phyloP scores from a whole-genome alignment of 2,329 filamentous ascomycete species.

The Cercospora citrullina region DNA sequence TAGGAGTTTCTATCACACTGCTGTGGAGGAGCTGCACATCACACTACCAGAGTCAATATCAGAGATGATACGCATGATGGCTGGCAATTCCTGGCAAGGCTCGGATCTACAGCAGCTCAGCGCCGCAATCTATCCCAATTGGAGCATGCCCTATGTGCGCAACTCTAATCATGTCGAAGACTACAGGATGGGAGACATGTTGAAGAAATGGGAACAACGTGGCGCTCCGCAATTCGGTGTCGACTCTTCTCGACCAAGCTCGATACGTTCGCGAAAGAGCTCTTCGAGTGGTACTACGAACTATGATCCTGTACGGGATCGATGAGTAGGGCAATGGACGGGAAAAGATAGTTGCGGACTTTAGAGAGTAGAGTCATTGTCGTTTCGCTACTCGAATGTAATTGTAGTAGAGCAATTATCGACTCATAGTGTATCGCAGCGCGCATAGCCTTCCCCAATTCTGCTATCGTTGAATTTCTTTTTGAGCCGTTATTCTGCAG shows the following conservation, averaged over 20 bases:
- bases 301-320: conserved; percentile 12
- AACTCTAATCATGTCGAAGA: conserved; percentile 4
- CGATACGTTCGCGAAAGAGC: neutral
- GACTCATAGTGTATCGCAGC: too few species aligned
- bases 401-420: neutral
- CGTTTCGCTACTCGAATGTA: neutral
- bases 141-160: conserved; percentile 10
- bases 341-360: neutral
- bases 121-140: conserved; percentile 7
- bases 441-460: too few species aligned
- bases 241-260: neutral
- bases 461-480: too few species aligned
- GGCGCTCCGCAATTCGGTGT: neutral
- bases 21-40: conserved; percentile 4
- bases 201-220: conserved; percentile 7
- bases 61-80: conserved; percentile 8
- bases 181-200: conserved; percentile 7
- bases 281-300: neutral
- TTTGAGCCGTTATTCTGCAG: neutral
- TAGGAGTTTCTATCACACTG: conserved; percentile 4
- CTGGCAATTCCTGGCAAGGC: conserved; percentile 3
- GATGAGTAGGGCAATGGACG: neutral
- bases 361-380: neutral
- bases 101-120: conserved; percentile 5
- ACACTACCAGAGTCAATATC: neutral